These are phyloP conservation scores for Colletotrichum sp. DNA, from an alignment of 2,329 filamentous ascomycete species.

Conservation along the genomic window DNA sequence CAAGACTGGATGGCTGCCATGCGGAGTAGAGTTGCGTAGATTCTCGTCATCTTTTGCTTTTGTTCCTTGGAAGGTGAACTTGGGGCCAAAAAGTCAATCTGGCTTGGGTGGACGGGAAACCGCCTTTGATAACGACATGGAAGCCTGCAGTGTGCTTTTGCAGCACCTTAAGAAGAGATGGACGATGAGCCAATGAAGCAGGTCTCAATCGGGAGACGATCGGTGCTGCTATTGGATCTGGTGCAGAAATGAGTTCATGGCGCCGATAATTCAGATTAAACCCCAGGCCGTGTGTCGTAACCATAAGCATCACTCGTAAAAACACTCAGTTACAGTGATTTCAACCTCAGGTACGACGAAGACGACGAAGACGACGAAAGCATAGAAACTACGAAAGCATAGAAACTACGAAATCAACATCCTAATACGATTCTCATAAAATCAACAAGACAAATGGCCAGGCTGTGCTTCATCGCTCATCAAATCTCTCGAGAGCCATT, in stretches of 20 bases:
- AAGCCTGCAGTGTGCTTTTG: background rate
- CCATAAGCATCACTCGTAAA: no score
- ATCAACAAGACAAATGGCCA: background rate
- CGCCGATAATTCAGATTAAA: background rate
- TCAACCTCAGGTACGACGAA: background rate
- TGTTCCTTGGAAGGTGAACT: background rate
- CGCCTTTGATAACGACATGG: no score
- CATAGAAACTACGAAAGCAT: no score
- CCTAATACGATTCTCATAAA: background rate
- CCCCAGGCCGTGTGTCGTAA: background rate
- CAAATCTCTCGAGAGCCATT: background rate
- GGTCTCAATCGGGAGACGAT: background rate
- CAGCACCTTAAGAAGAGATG: background rate
- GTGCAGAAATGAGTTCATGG: accelerated
- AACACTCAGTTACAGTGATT: no score
- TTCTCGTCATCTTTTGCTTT: background rate
- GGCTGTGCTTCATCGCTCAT: background rate
- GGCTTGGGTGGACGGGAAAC: background rate
- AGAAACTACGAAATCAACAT: no score
- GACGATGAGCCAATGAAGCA: background rate
- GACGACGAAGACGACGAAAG: background rate
- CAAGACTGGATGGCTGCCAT: background rate
- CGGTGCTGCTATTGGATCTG: background rate
- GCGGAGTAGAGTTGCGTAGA: background rate
- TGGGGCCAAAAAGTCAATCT: background rate